phyloP scores from a whole-genome alignment of 257 asterid genomes.

The Ophiorrhiza pumila region DNA sequence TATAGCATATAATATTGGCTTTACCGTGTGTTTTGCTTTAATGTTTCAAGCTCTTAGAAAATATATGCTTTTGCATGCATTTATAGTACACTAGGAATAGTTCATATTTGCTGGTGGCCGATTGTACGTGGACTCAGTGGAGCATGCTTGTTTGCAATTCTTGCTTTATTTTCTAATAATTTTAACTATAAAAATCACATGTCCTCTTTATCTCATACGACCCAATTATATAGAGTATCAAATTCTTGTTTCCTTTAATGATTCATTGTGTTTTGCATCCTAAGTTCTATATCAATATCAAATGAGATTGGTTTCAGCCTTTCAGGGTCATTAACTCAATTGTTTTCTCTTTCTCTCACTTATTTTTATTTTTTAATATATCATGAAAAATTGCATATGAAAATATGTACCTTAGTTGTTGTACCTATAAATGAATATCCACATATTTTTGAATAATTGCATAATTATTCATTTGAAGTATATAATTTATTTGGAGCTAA shows the following conservation, averaged over 20 bases:
- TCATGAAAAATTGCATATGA: background rate
- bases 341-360: background rate
- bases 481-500: no score
- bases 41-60: background rate
- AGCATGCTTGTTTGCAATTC: background rate
- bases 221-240: background rate
- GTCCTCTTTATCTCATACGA: background rate
- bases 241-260: background rate
- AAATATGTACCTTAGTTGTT: background rate
- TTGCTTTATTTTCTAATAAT: background rate
- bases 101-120: background rate
- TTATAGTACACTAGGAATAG: no score
- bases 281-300: background rate
- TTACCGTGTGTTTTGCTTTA: background rate
- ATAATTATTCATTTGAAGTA: no score
- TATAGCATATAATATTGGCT: constrained; percentile 1
- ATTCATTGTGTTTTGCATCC: background rate
- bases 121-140: background rate
- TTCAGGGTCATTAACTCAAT: background rate
- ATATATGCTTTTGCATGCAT: constrained; percentile 2
- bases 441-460: no score
- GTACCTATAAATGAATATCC: background rate
- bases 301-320: no score
- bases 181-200: background rate
- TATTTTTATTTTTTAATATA: background rate